phyloP scores from a whole-genome alignment of 768 basidiomycete species.

The Russula brevipes region DNA sequence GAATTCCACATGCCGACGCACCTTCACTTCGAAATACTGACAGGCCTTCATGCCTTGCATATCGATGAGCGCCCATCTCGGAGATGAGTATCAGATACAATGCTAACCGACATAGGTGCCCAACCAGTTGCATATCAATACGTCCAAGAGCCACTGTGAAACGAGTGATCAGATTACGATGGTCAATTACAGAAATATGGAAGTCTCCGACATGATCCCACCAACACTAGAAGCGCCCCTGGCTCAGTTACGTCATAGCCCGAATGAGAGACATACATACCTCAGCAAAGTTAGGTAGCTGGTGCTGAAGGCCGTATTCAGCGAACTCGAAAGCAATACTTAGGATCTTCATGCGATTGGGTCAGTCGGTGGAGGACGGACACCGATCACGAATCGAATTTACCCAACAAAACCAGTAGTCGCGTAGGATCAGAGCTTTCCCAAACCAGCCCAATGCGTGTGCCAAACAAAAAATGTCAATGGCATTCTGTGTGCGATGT shows the following conservation, averaged over 20 bases:
- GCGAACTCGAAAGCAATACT: constrained; percentile 86
- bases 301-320: constrained; percentile 83
- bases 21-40: constrained; percentile 76
- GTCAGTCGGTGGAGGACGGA: constrained; percentile 16
- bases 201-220: constrained; percentile 75
- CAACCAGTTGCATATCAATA: constrained; percentile 82
- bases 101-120: constrained; percentile 69
- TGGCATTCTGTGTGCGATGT: constrained; percentile 48
- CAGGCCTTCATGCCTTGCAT: constrained; percentile 79
- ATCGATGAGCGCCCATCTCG: constrained; percentile 21
- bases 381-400: constrained; percentile 25
- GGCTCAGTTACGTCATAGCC: constrained; percentile 27
- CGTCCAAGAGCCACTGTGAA: constrained; percentile 77
- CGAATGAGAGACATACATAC: constrained; percentile 39
- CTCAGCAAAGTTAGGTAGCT: constrained; percentile 84
- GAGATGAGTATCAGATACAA: constrained; percentile 27
- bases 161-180: constrained; percentile 12
- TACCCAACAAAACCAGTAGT: constrained; percentile 95
- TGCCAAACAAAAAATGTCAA: constrained; percentile 84
- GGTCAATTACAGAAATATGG: constrained; percentile 3
- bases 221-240: constrained; percentile 57
- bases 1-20: constrained; percentile 6
- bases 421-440: constrained; percentile 83
- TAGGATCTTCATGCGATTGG: constrained; percentile 51
- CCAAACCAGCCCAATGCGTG: constrained; percentile 88